Base-by-base conservation (phyloP, 768 basidiomycete genomes). In the Termitomyces sp. region DNA sequence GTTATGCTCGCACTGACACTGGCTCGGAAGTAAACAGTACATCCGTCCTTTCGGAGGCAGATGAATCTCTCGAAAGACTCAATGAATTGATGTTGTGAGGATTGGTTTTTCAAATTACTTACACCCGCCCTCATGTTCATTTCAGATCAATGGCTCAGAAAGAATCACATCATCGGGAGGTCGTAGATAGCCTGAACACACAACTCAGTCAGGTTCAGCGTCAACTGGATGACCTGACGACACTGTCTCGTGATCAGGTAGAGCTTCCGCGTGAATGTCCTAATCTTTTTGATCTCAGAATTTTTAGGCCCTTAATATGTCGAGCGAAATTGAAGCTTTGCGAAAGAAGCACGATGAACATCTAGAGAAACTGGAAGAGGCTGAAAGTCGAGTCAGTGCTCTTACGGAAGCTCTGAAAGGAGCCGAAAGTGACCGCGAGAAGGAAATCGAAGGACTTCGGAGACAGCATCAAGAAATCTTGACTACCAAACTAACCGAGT, bases 131-230 rank as follows among this genome's bases (percentile, higher is more conserved):
- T 66, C 58, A 45, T 60, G 60, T 10, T 30, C 9, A 47, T 46
- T 64, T 13, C 58, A 97, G 94, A 61, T 92, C 96, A 2, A 98
- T 98, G 96, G 95, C 95, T 3, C 88, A 92, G 74, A 98, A 98
- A 70, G 97, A 99, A 70, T 88, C 92, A 4, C 78, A 85, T 35
- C 96, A 98, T 68, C 84, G 85, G 36, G 92, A 96, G 66, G 68
- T 82, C 24, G 88, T 97, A 28, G 86, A 92, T 43, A 75, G 75
- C 33, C 78, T 98, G 61, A 86, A 84, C 45, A 67, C 75, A 14
- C 84, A 95, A 65, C 77, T 97, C 24, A 69, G 63, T 64, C 78
- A 86, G 63, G 82, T 88, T 58, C 85, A 86, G 57, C 81, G 90
- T 43, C 88, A 92, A 67, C 83, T 92, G 51, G 92, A 95, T 57